Base-by-base conservation (phyloP, 306 rosid genomes). In the Glycine soja region DNA sequence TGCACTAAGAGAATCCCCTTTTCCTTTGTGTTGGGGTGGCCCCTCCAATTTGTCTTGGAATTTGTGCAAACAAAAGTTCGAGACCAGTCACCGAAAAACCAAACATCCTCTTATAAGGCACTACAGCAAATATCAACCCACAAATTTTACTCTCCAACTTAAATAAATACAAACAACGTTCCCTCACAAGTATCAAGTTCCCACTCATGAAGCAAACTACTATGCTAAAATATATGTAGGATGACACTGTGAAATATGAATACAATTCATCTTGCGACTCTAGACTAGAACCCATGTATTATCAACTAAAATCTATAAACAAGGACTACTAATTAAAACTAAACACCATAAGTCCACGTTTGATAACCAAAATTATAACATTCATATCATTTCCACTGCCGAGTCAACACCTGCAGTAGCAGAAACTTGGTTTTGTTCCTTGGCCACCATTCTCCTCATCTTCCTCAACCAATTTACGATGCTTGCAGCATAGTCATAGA, bases 381-480 rank as follows among this genome's bases (percentile, higher is more conserved):
- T 61, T 89, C 88, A 88, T 32, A 86, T 72, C 0, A 82, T 83
- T 85, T 94, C 93, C 24, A 84, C 72, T 9, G 86, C 34, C 24
- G 91, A 52, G 43, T 82, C 90, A 57, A 46, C 87, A 48, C 42
- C 79, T 36, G 91, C 83, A 4, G 92, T 75, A 69, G 91, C 94
- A 59, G 97, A 92, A 51, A 95, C 98, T 81, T 95, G 99, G 42
- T 95, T 95, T 48, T 90, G 94, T 62, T 93, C 98, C 62, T 80
- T 82, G 66, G 19, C 79, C 76, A 95, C 89, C 85, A 77, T 70
- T 77, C 43, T 88, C 24, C 86, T 90, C 93, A 87, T 90, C 87
- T 88, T 88, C 70, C 80, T 66, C 58, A 89, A n/a, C 99, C 99
- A 91, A 66, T 75, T 78, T 9, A 82, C 13, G 30, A 36, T 16